Conservation (phyloP, 1,284 basidiomycete species). For the Taiwanofungus camphoratus region DNA sequence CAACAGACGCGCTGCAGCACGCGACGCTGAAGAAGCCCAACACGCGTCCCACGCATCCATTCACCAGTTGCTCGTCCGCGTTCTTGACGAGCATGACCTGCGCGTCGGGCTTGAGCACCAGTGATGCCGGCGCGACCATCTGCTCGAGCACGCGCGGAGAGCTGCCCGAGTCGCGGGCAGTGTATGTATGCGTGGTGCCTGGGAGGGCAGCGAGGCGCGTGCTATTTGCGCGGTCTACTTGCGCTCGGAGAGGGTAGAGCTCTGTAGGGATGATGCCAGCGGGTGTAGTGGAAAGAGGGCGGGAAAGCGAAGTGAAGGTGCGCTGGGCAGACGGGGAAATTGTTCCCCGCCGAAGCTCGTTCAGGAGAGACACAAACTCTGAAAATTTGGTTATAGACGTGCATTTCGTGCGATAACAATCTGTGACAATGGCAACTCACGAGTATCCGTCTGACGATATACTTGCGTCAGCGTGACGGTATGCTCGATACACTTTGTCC, state of each 20-base stretch:
- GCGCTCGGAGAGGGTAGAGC: conserved; percentile 58
- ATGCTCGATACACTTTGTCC: conserved; percentile 72
- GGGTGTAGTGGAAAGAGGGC: conserved; percentile 30
- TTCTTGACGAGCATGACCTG: conserved; percentile 76
- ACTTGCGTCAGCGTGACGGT: conserved; percentile 89
- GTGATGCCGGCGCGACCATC: conserved; percentile 32
- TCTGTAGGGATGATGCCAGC: conserved; percentile 52
- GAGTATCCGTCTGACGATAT: conserved; percentile 65
- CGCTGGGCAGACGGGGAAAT: conserved; percentile 36
- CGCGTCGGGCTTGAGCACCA: conserved; percentile 42
- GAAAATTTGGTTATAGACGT: too few relatives aligned
- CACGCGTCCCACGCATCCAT: conserved; percentile 32
- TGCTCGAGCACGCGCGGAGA: conserved; percentile 32
- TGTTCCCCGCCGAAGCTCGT: conserved; percentile 82
- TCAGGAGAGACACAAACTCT: conserved; percentile 88
- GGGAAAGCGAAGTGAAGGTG: conserved; percentile 41
- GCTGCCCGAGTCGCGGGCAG: conserved; percentile 39
- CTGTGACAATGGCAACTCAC: conserved; percentile 19
- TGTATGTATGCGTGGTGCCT: conserved; percentile 26
- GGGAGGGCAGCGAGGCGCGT: conserved; percentile 25
- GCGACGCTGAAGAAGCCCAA: conserved; percentile 27
- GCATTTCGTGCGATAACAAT: too few relatives aligned
- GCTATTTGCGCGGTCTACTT: conserved; percentile 52
- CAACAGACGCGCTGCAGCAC: conserved; percentile 18
- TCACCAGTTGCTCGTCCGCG: conserved; percentile 35